These are phyloP conservation scores for Colletotrichum sublineola DNA, from an alignment of 2,329 filamentous ascomycete genomes.

Conservation along the genomic window DNA sequence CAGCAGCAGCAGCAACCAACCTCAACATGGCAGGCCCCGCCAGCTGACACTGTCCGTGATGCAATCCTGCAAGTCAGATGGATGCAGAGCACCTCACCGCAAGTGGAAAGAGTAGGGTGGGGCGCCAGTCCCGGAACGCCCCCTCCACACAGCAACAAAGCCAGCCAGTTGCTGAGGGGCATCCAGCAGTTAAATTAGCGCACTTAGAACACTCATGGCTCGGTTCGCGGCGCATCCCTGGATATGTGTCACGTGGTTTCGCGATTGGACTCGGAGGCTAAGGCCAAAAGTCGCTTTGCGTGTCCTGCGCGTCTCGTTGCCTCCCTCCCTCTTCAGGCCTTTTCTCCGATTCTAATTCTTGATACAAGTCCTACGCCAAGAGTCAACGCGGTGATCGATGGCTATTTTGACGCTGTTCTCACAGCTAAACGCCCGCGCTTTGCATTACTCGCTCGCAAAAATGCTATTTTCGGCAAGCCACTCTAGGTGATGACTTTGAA, in stretches of 20 bases:
- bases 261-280: conserved; percentile 7
- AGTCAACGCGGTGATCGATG: neutral
- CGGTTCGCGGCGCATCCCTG: neutral
- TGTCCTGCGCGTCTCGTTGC: conserved; percentile 18
- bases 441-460: neutral
- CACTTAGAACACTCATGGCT: conserved; percentile 3
- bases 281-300: neutral
- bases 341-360: conserved; percentile 1
- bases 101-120: conserved; percentile 36
- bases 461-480: conserved; percentile 1
- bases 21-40: conserved; percentile 21
- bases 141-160: conserved; percentile 18
- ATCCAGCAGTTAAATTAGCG: conserved; percentile 11
- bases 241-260: conserved; percentile 35
- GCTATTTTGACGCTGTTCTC: neutral
- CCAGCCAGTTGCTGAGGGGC: conserved; percentile 4
- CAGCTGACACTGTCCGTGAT: conserved; percentile 41
- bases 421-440: neutral
- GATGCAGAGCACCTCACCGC: conserved; percentile 36
- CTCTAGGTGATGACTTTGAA: conserved; percentile 12
- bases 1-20: neutral
- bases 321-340: neutral
- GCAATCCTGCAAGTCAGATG: conserved; percentile 42
- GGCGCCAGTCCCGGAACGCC: conserved; percentile 16
- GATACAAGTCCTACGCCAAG: neutral